Percentiles rank a stretch among this genome's conserved stretches.
These are phyloP conservation scores for Leishmania aethiopica DNA, from an alignment of 208 protist genomes.

Conservation along the genomic window DNA sequence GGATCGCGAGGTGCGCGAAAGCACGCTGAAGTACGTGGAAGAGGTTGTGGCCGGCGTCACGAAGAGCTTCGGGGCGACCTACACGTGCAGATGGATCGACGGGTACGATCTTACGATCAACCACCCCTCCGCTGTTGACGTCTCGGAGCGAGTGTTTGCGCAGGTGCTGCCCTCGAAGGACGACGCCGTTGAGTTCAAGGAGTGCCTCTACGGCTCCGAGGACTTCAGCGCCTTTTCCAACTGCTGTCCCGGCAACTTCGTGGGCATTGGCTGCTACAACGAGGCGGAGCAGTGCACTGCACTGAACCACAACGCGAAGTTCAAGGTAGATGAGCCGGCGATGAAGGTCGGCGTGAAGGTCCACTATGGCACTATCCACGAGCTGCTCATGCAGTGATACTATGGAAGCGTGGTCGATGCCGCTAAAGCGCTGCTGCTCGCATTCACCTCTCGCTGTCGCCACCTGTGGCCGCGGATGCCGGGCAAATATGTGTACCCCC, in stretches of 20 bases:
- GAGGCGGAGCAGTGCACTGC: conserved; percentile 30
- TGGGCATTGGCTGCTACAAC: conserved; percentile 50
- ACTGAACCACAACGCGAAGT: conserved; percentile 52
- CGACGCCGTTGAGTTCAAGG: conserved; percentile 31
- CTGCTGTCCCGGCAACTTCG: conserved; percentile 52
- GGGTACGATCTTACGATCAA: conserved; percentile 57
- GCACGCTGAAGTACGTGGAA: neutral
- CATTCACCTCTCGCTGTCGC: too few relatives aligned
- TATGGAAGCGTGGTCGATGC: too few relatives aligned
- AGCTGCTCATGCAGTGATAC: conserved; percentile 22
- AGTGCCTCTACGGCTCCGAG: conserved; percentile 39
- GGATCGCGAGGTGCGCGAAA: conserved; percentile 17
- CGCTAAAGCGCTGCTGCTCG: too few relatives aligned
- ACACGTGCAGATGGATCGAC: conserved; percentile 25
- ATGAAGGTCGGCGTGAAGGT: conserved; percentile 56
- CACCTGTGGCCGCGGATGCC: too few relatives aligned
- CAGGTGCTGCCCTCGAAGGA: conserved; percentile 27
- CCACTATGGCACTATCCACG: conserved; percentile 22
- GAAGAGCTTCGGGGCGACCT: neutral
- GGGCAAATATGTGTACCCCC: too few relatives aligned
- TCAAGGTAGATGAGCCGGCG: conserved; percentile 52
- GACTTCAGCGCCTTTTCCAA: conserved; percentile 55
- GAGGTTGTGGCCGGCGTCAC: neutral
- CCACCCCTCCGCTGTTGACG: conserved; percentile 29
- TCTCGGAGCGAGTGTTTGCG: conserved; percentile 36